Evolutionary conservation across 257 asterid species (phyloP), one percentile per base, ranked within the genome.

Genomic region (Eustoma russellianum): DNA sequence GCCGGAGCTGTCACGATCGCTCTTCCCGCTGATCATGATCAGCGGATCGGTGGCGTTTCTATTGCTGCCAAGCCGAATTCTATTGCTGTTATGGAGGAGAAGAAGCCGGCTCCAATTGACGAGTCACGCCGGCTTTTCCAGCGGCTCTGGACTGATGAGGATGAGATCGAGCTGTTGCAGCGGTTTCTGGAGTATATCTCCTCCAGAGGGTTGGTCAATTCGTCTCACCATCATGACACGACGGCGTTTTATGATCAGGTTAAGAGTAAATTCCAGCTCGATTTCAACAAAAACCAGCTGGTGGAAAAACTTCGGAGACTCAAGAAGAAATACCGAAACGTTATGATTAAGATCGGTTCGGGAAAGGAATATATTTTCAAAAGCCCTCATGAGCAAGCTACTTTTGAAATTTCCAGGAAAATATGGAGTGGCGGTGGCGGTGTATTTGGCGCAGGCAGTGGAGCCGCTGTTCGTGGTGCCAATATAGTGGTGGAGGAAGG

Each of bases 71-170:
- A 46, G 9, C 33, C 70, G 41, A 55, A 53, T 15, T 16, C 9
- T 30, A 14, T 28, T 5, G 48, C 77, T 7, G 63, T 53, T 5
- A 38, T 28, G 24, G 70, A 63, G 62, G 63, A 41, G 62, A 82
- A 76, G 68, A 82, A 79, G 74, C 88, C 88, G 18, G 62, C 67
- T 18, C 88, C 88, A 15, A 73, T 72, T 16, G 97, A 86, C 35
- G 97, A 83, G 55, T 73, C 87, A 0, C 77, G 97, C 50, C 83
- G 83, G 76, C 88, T 89, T 13, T 89, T 89, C 66, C 97, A 89
- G 70, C 81, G 97, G 18, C 79, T 89, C 13, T 89, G 97, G 97
- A 86, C 94, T 0, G 97, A 89, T 17, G 97, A 83, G 72, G 97
- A 89, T 48, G 97, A 89, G 66, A 83, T 89, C 74, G 97, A 86